Evolutionary conservation across 352 stramenopile genomes (phyloP), one percentile per base, ranked within the genome.

Genomic region (Phytophthora pluvialis): DNA sequence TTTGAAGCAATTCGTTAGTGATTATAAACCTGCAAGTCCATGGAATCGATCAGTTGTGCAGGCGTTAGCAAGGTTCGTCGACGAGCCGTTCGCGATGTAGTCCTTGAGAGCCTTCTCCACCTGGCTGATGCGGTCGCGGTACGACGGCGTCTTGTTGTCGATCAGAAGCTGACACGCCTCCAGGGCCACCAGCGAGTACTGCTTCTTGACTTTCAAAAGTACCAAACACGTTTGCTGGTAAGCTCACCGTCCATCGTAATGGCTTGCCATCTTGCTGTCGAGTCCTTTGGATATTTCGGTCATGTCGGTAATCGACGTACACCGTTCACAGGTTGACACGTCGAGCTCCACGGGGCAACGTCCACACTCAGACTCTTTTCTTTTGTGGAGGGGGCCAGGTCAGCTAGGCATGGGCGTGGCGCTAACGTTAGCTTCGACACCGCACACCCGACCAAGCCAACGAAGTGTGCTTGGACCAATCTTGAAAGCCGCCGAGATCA

Each of bases 121-220:
- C 39, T 94, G 86, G 21, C 73, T 78, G 32, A 97, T 63, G 7
- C 95, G 89, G 60, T 98, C 90, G 33, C 95, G 81, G 72, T 98
- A 97, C 54, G 93, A 98, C 33, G 97, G 96, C 81, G 98, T 98
- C 72, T 98, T 98, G 74, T 98, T 93, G 72, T 98, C 86, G 48
- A 99, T 96, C 8, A 99, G 78, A 36, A 99, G 79, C 69, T 98
- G 97, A 60, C 97, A 87, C 25, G 97, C 97, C 68, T 97, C 85
- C 52, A 99, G 81, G 10, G 97, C 93, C 38, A 99, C 80, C 11
- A 95, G 71, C 45, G 93, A 97, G 81, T 99, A 99, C 65, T 90
- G 71, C 48, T 93, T 93, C 63, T 92, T 90, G 62, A 98, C 31
- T 16, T 42, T 42, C 12, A 12, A 15, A 42, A 12, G 8, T 7